Base-by-base conservation (phyloP, 441 rosid species). In the Monsonia emarginata region DNA sequence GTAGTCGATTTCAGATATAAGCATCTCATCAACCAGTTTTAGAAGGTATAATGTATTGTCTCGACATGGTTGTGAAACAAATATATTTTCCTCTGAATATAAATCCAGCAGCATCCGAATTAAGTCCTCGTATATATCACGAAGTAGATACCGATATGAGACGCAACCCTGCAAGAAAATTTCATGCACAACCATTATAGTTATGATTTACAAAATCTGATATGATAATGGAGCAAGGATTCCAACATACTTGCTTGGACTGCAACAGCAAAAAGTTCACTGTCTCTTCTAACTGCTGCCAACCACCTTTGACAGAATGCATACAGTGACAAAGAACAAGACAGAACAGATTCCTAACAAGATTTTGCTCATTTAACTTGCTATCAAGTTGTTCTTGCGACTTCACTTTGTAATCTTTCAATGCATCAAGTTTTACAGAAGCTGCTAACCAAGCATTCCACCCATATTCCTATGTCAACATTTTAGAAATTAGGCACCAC, bases 221-320 rank as follows among this genome's bases (percentile, higher is more conserved):
- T 59, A 67, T 69, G 28, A 52, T 65, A 36, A 65, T 46, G 36
- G 56, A 50, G 48, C 59, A 21, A 67, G 69, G 68, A 68, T 31
- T 72, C 63, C 54, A 64, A 77, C 86, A 65, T 89, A 95, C 99
- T 77, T 81, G 84, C 80, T 87, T 88, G 71, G 71, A 79, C 66
- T 85, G 86, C 82, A 84, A 64, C 42, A 86, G 86, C 42, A 95
- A 77, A 79, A 91, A 90, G 85, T 89, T 89, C 76, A 82, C 82
- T 21, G 98, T 89, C 80, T 91, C 99, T 76, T 95, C 99, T 72
- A 95, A 74, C 63, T 83, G 95, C 74, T 89, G 98, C 99, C 99
- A 95, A 73, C 99, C 99, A 69, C 99, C 99, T 85, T 91, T 95
- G 64, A 91, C 83, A 36, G 82, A 89, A 71, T 77, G 80, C 63